These are phyloP conservation scores for Trichocomaceae sp. DNA, from an alignment of 2,329 filamentous ascomycete genomes.

Conservation along the genomic window DNA sequence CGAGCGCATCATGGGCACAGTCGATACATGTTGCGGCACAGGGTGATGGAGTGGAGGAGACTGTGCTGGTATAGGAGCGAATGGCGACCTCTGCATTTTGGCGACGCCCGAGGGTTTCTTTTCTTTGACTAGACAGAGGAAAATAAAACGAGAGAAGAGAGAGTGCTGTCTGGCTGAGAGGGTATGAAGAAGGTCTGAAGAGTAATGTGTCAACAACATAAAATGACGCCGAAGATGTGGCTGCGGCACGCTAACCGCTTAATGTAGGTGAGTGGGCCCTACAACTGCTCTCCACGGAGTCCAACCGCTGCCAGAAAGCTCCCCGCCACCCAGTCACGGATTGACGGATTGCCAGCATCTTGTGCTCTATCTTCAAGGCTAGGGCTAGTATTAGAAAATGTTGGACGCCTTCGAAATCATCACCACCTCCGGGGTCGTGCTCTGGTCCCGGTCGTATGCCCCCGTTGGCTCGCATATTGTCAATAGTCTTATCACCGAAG, in stretches of 20 bases:
- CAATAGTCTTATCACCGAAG: slow-evolving; percentile 91
- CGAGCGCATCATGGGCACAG: slow-evolving; percentile 91
- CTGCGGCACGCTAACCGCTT: not conserved
- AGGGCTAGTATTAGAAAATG: slow-evolving; percentile 49
- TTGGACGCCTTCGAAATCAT: slow-evolving; percentile 95
- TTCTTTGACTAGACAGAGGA: not conserved
- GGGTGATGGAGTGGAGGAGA: slow-evolving; percentile 95
- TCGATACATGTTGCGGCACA: slow-evolving; percentile 96
- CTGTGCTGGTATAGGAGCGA: slow-evolving; percentile 65
- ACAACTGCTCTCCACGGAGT: too few relatives aligned
- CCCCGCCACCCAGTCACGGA: not conserved
- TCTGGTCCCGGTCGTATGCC: slow-evolving; percentile 87
- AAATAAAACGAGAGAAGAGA: not conserved
- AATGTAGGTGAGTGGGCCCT: slow-evolving; percentile 1
- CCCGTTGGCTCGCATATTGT: slow-evolving; percentile 74
- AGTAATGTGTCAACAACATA: slow-evolving; percentile 1
- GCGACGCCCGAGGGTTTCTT: not conserved
- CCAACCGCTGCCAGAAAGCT: slow-evolving; percentile 1
- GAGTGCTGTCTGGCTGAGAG: not conserved
- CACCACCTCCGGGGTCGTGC: slow-evolving; percentile 89
- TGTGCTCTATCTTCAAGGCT: not conserved
- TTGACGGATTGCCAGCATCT: not conserved
- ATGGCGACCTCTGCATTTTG: slow-evolving; percentile 76
- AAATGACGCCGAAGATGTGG: not conserved
- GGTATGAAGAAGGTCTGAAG: not conserved